These are phyloP conservation scores for Scheffersomyces cryptocercus DNA, from an alignment of 1,139 yeast species.

Conservation along the genomic window DNA sequence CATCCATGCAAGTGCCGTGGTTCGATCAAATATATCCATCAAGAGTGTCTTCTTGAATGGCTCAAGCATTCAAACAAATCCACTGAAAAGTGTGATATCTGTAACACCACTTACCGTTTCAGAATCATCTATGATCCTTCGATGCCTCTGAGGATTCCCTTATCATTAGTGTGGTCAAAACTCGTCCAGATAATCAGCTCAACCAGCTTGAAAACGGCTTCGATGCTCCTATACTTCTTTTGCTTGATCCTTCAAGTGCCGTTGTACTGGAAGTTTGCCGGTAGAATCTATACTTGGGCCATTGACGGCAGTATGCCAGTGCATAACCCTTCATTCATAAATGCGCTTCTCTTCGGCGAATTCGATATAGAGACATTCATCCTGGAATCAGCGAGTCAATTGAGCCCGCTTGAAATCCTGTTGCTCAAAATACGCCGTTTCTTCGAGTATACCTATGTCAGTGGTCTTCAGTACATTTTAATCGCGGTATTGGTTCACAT, in stretches of 20 bases:
- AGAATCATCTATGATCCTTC: slow-evolving; percentile 67
- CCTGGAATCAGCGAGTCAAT: slow-evolving; percentile 1
- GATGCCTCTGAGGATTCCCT: slow-evolving; percentile 70
- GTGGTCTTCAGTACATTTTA: slow-evolving; percentile 41
- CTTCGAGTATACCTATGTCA: slow-evolving; percentile 35
- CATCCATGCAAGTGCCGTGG: slow-evolving; percentile 97
- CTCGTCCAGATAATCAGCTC: slow-evolving; percentile 29
- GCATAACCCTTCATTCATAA: slow-evolving; percentile 30
- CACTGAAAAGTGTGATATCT: slow-evolving; percentile 79
- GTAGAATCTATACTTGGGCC: slow-evolving; percentile 54
- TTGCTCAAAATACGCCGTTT: slow-evolving; percentile 19
- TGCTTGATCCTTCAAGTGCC: slow-evolving; percentile 58
- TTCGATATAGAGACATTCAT: slow-evolving; percentile 13
- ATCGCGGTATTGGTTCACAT: slow-evolving; percentile 43
- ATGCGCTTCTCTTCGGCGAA: slow-evolving; percentile 54
- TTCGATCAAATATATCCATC: slow-evolving; percentile 89
- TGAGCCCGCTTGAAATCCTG: slow-evolving; percentile 1
- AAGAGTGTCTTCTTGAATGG: slow-evolving; percentile 92
- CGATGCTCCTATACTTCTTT: slow-evolving; percentile 34
- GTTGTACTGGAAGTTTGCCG: slow-evolving; percentile 53
- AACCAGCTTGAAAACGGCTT: slow-evolving; percentile 23
- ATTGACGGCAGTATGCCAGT: slow-evolving; percentile 53
- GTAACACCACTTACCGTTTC: slow-evolving; percentile 76
- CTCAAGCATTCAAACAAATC: slow-evolving; percentile 62
- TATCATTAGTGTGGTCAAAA: slow-evolving; percentile 43